Percentiles rank a stretch among this genome's conserved stretches.
Conservation (phyloP, 2,329 filamentous ascomycete genomes). For the Penicillium verrucosum region DNA sequence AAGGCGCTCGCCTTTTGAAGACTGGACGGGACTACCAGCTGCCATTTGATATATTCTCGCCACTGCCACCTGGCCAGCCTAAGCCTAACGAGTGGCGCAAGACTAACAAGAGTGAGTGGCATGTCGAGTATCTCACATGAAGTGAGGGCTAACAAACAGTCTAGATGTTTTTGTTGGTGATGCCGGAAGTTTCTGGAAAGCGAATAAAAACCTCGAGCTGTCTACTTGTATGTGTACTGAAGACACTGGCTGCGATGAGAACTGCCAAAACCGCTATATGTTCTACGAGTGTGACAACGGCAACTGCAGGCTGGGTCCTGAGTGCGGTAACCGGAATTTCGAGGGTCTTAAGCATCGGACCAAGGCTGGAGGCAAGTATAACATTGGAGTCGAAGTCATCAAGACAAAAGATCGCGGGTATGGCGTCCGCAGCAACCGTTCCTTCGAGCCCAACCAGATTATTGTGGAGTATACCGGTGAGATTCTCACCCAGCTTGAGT, state of each 20-base stretch:
- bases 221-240: constrained; percentile 74
- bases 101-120: constrained; percentile 75
- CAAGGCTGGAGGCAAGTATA: constrained; percentile 77
- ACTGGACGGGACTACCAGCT: constrained; percentile 79
- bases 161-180: constrained; percentile 87
- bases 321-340: constrained; percentile 86
- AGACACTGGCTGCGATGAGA: constrained; percentile 78
- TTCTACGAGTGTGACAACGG: constrained; percentile 90
- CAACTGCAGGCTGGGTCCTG: constrained; percentile 78
- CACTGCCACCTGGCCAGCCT: constrained; percentile 77
- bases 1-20: constrained; percentile 67
- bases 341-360: constrained; percentile 71
- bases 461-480: constrained; percentile 98
- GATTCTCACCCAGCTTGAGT: constrained; percentile 93
- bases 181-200: constrained; percentile 75
- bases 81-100: constrained; percentile 93
- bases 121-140: not conserved
- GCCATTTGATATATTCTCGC: constrained; percentile 85
- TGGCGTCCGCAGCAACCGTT: constrained; percentile 85
- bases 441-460: constrained; percentile 84
- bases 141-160: constrained; percentile 30
- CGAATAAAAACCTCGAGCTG: constrained; percentile 68
- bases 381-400: constrained; percentile 91
- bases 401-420: constrained; percentile 86
- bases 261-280: constrained; percentile 95